Base-by-base conservation (phyloP, 306 rosid genomes). In the Cicer cuneatum region DNA sequence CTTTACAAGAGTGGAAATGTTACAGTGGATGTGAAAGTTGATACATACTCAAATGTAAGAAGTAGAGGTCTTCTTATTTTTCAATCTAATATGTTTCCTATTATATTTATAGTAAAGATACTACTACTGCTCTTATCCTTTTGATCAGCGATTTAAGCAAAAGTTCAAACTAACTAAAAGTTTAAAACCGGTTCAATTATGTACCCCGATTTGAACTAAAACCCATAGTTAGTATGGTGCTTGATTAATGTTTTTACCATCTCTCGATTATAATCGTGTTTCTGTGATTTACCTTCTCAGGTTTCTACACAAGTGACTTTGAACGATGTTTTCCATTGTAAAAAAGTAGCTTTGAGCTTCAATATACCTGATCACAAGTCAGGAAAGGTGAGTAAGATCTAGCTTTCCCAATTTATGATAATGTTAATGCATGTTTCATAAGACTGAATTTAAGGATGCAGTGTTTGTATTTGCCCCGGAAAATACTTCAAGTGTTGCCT, bases 301-400 rank as follows among this genome's bases (percentile, higher is more conserved):
- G 90, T 93, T 52, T 71, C 89, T 56, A 88, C 98, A 37, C 89
- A 89, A 85, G 90, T 93, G 73, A 89, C 92, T 14, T 78, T 75
- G 75, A 87, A 73, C 59, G 90, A 87, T 85, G 58, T 88, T 82
- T 83, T 86, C 73, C 87, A 83, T n/a, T 79, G 76, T 49, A 88
- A 91, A 80, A 93, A 89, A 81, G 85, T 84, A 51, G 89, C 88
- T 38, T 43, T 87, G 69, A 91, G 98, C 96, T 93, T 93, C 89
- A 87, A 41, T 66, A 83, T 93, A 80, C 98, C 98, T 4, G 98
- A 91, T 86, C 95, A 91, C 78, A 91, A 88, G 88, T 93, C 98
- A 48, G 96, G 98, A 83, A 93, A 91, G 93, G 98, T 91, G 83
- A 62, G 92, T 82, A 57, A 13, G 45, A 48, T 52, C 65, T 35